Percentiles rank a stretch among this genome's conserved stretches.
Conservation (phyloP, 257 asterid species). For the Nicotiana otophora region DNA sequence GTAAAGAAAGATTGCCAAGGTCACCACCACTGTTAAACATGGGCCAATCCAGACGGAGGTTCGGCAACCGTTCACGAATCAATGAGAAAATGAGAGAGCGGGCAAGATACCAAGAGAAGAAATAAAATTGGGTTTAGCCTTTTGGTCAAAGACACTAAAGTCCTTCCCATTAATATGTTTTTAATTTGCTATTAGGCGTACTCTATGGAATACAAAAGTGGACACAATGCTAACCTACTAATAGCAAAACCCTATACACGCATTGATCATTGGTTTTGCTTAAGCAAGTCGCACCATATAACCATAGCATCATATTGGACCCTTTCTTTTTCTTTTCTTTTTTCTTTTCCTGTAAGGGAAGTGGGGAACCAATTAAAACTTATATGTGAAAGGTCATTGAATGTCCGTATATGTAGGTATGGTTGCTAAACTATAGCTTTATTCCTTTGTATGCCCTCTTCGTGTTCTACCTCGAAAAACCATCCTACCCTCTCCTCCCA, state of each 20-base stretch:
- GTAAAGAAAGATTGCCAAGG: not conserved
- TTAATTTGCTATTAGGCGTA: not conserved
- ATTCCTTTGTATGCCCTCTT: not conserved
- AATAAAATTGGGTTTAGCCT: not conserved
- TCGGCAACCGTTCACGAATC: not conserved
- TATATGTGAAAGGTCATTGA: not conserved
- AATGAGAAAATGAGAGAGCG: not conserved
- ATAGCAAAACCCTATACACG: not conserved
- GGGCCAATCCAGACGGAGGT: not conserved
- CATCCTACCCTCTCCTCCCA: not conserved
- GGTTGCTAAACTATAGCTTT: not conserved
- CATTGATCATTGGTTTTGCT: not conserved
- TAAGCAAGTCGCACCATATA: not conserved
- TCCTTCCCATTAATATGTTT: not conserved
- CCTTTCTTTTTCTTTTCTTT: too few relatives aligned
- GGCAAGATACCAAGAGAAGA: not conserved
- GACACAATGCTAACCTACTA: not conserved
- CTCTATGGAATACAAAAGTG: not conserved
- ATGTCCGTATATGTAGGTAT: not conserved
- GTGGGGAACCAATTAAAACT: not conserved
- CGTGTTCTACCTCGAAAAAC: not conserved
- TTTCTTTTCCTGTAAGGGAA: not conserved
- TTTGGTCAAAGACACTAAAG: not conserved
- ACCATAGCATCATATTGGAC: not conserved
- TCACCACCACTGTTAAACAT: not conserved